phyloP scores from a whole-genome alignment of 179 eudicot genomes.

The Actinidia chinensis region DNA sequence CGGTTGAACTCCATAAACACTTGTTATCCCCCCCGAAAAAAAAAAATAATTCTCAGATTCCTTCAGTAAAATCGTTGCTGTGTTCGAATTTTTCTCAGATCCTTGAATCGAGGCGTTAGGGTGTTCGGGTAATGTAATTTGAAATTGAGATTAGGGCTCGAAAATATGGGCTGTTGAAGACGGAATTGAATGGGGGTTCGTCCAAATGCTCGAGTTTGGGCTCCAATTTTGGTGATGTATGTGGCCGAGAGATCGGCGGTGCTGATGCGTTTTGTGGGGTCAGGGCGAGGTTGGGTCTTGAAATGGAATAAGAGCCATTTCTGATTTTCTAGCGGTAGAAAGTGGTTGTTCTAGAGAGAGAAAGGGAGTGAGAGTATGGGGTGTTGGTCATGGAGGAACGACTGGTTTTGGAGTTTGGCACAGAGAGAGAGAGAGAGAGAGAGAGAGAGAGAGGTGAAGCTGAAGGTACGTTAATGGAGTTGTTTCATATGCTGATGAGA shows the following conservation, averaged over 20 bases:
- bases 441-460: background rate
- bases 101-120: conserved; percentile 4
- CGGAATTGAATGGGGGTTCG: conserved; percentile 22
- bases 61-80: conserved; percentile 41
- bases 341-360: background rate
- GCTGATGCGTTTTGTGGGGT: conserved; percentile 29
- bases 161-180: background rate
- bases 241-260: conserved; percentile 15
- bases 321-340: background rate
- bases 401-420: no score
- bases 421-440: background rate
- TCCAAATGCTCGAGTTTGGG: conserved; percentile 60
- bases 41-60: no score
- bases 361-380: background rate
- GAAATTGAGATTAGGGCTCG: conserved; percentile 23
- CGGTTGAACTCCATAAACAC: conserved; percentile 56
- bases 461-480: background rate
- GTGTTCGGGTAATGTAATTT: conserved; percentile 26
- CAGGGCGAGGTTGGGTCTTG: conserved; percentile 60
- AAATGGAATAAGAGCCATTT: conserved; percentile 54
- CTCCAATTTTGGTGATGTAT: conserved; percentile 34
- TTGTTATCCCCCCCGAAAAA: no score
- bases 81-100: conserved; percentile 18
- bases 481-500: background rate
- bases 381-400: conserved; percentile 11